Base-by-base conservation (phyloP, 495 filamentous ascomycete species). In the Chlorociboria aeruginascens region DNA sequence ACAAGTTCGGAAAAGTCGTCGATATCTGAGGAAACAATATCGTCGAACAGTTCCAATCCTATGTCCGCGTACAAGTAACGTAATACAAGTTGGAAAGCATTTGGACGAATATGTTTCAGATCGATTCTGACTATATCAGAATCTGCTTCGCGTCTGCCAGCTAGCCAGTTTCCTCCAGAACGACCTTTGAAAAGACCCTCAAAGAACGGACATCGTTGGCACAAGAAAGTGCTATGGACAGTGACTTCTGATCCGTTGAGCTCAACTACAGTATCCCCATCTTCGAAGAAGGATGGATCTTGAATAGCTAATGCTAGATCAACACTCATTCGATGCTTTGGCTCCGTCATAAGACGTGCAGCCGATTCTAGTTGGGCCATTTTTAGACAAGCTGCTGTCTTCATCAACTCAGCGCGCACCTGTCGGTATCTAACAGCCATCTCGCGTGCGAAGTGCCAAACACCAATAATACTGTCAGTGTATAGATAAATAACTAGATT, bases 141-240 rank as follows among this genome's bases (percentile, higher is more conserved):
- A n/a, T 70, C 60, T n/a, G 66, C 52, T 13, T 64, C 55, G n/a
- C 79, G 77, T 36, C 90, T 77, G 14, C 71, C 71, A 33, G 77
- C 72, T 7, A 98, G 66, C 92, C 92, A 98, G 46, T 71, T 72
- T 2, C 92, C 92, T 32, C 73, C 73, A 12, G 92, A 84, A 38
- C 86, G 81, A 14, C 93, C 92, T 48, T 84, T 67, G 66, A 95
- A 96, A 16, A 98, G 69, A 3, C 85, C 83, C 52, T 87, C 70
- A 55, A 98, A 98, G 69, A 95, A 98, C 0, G 88, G 89, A 51
- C 88, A 95, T 58, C 93, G 71, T 57, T 82, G 81, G 48, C 87
- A 85, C 40, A 97, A 60, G 14, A 97, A 63, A 13, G 74, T 65
- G 53, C 83, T 89, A 59, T 97, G 89, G 7, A 83, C 81, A 28